Evolutionary conservation across 805 yeast genomes (phyloP), one percentile per base, ranked within the genome.

Genomic region (Wickerhamomyces bovis): DNA sequence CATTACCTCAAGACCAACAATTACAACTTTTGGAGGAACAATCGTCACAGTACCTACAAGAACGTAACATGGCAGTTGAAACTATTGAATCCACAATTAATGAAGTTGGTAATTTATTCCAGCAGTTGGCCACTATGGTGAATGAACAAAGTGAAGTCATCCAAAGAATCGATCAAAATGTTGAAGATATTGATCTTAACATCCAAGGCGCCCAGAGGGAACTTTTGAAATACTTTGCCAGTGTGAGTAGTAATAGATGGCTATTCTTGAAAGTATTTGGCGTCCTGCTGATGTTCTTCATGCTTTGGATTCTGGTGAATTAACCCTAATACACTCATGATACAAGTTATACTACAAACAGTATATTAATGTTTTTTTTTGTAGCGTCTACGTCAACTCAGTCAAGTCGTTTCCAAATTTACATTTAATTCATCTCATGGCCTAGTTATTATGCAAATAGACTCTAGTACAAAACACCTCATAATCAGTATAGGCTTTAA

Each of bases 91-190:
- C 89, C n/a, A 94, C 99, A 0, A 94, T 94, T 51, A 92, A 92
- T 60, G 98, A 94, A 65, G 96, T 94, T 42, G 99, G 99, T 39
- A 85, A 86, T 43, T 73, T 94, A 50, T 94, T 94, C 69, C 92
- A 87, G 58, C 99, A 94, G 66, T 73, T 94, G 57, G 96, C 98
- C 6, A 85, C 95, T 1, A 92, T 94, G 98, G 97, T 94, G 8
- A 89, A 87, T 51, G 98, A 94, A 65, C 99, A 94, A 67, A 92
- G 98, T 38, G 99, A 94, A 58, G 86, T 85, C 15, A 92, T 94
- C 47, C 98, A 92, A 65, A 74, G 98, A 61, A 94, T 94, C 53
- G 99, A 94, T 67, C 87, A 82, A 46, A 90, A 94, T 61, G 95
- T 95, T 7, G 97, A 90, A 56, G 98, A 94, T 60, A 89, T 92